phyloP scores from a whole-genome alignment of 352 stramenopile species.

The Phytopythium aichiense region DNA sequence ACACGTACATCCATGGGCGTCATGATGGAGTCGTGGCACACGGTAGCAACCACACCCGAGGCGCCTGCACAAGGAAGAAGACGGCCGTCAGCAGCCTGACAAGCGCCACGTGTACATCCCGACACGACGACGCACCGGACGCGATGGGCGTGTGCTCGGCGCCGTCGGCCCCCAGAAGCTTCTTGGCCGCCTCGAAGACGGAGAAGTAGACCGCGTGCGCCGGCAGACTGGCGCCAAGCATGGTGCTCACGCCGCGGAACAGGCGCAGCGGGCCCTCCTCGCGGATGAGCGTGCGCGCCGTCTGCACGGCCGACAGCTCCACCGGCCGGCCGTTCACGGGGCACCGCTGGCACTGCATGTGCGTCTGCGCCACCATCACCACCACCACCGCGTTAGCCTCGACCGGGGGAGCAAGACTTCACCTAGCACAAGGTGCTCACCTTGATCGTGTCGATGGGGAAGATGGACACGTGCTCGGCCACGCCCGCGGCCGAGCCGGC shows the following conservation, averaged over 20 bases:
- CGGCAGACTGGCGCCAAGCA: conserved; percentile 97
- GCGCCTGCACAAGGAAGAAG: conserved; percentile 38
- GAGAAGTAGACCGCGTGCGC: conserved; percentile 94
- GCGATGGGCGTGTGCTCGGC: conserved; percentile 65
- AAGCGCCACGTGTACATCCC: not conserved
- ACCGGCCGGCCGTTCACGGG: conserved; percentile 58
- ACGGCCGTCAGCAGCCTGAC: conserved; percentile 6
- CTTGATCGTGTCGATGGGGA: conserved; percentile 92
- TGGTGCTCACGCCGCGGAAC: conserved; percentile 97
- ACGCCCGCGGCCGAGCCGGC: conserved; percentile 94
- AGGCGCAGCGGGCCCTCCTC: conserved; percentile 82
- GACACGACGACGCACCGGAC: conserved; percentile 24
- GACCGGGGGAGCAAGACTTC: not conserved
- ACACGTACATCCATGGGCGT: conserved; percentile 94
- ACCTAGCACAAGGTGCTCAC: conserved; percentile 16
- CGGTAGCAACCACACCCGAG: conserved; percentile 91
- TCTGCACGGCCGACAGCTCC: conserved; percentile 57
- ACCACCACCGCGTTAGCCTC: not conserved
- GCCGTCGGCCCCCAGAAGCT: conserved; percentile 66
- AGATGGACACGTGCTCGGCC: conserved; percentile 97
- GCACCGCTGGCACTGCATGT: conserved; percentile 93
- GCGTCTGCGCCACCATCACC: conserved; percentile 78
- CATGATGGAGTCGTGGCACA: conserved; percentile 98
- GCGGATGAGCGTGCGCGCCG: conserved; percentile 49
- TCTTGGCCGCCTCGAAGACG: conserved; percentile 90